Evolutionary conservation across 257 asterid species (phyloP).

Genomic region (Ajuga chamaepitys): DNA sequence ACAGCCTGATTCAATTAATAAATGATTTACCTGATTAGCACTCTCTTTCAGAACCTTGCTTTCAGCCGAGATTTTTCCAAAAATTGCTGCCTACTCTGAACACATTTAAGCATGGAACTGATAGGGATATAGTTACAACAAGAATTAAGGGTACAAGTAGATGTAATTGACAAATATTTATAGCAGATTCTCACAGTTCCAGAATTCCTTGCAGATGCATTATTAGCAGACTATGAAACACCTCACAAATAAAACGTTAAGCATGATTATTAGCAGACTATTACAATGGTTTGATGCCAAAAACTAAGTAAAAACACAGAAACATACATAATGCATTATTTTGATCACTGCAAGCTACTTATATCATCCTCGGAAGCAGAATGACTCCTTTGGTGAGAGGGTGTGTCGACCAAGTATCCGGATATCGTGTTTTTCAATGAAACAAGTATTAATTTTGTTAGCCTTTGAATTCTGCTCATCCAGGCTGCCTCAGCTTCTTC

Average conservation of each 20-base stretch:
- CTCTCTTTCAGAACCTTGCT: too few relatives aligned
- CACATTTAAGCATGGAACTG: slow-evolving; percentile 13
- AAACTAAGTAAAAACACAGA: neutral
- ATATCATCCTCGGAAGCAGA: slow-evolving; percentile 78
- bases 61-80: too few relatives aligned
- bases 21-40: too few relatives aligned
- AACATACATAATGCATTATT: neutral
- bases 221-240: neutral
- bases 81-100: slow-evolving; percentile 5
- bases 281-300: neutral
- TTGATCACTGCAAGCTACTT: slow-evolving; percentile 24
- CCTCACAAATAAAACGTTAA: neutral
- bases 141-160: slow-evolving; percentile 5
- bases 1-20: too few relatives aligned
- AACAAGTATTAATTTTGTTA: slow-evolving; percentile 92
- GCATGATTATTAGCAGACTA: too few relatives aligned
- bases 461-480: slow-evolving; percentile 98
- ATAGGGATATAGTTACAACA: slow-evolving; percentile 1
- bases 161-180: slow-evolving; percentile 9
- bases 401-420: slow-evolving; percentile 44
- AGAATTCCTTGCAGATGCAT: neutral
- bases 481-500: slow-evolving; percentile 97
- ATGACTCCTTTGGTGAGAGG: slow-evolving; percentile 53
- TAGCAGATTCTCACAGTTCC: neutral
- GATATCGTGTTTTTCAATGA: slow-evolving; percentile 83